Evolutionary conservation across 306 rosid species (phyloP), one percentile per base, ranked within the genome.

Genomic region (Spatholobus suberectus): DNA sequence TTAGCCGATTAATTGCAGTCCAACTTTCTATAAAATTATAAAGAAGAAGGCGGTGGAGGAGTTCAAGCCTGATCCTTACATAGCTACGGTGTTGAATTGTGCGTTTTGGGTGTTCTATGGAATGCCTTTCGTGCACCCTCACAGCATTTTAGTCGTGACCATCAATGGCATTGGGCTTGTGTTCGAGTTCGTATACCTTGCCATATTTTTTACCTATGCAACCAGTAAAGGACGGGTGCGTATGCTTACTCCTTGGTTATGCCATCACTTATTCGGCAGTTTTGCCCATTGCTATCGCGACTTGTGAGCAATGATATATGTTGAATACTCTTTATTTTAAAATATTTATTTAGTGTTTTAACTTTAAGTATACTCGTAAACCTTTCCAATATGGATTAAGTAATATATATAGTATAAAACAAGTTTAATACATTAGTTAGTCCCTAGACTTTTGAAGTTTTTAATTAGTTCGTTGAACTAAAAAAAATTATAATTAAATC

Each of bases 81-180:
- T 91, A 2, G 97, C 94, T 8, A 87, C 94, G 0, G 85, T 86
- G 5, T 32, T 95, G 5, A 95, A 93, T 73, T 95, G 98, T 83
- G 59, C 94, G 6, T 87, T 86, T 9, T 95, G 97, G 97, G 67
- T 88, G 2, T 85, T 90, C 35, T 95, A 93, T 51, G 98, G 97
- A 11, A 6, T 93, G 85, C 97, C 98, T 2, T 88, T 93, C 57
- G 90, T 95, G 43, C 92, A 90, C 40, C 94, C 95, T 0, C 20
- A 95, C 15, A 95, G 94, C 52, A 4, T 83, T 66, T 87, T 95
- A 17, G 95, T 93, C 0, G 55, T 88, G 47, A 89, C 95, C 37
- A 93, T 91, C 20, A 95, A 95, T 41, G 23, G 71, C 8, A 65
- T 88, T 78, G 97, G 98, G 0, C 91, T 95, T 17, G 78, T 37